Evolutionary conservation across 371 early-diverging fungal genomes (phyloP).

Genomic region (Apophysomyces elegans): DNA sequence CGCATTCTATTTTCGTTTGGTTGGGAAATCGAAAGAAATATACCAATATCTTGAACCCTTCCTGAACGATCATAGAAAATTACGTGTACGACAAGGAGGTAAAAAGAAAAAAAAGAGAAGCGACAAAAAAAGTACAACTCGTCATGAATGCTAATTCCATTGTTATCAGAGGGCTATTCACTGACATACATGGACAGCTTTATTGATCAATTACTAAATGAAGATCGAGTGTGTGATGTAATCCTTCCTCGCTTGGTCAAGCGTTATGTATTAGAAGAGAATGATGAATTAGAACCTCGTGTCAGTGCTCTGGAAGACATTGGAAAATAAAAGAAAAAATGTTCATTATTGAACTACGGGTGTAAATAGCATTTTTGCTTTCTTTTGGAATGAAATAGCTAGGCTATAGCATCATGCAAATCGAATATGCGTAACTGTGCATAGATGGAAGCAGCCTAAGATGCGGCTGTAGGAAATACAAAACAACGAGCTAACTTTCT

Average conservation of each 20-base stretch:
- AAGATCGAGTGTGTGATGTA: constrained; percentile 86
- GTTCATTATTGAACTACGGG: no score
- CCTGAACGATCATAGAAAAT: constrained; percentile 84
- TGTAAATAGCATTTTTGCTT: not conserved
- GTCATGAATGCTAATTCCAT: constrained; percentile 66
- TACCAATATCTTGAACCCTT: constrained; percentile 89
- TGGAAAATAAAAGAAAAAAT: not conserved
- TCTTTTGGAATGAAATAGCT: not conserved
- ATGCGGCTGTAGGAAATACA: no score
- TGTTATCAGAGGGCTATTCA: constrained; percentile 61
- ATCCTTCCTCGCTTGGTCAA: constrained; percentile 85
- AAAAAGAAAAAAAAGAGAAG: constrained; percentile 58
- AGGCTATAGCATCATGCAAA: no score
- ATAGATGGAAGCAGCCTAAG: no score
- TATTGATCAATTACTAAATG: constrained; percentile 80
- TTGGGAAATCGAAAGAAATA: constrained; percentile 76
- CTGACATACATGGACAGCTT: constrained; percentile 91
- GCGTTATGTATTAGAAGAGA: constrained; percentile 84
- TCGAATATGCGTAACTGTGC: no score
- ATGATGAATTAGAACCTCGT: constrained; percentile 83
- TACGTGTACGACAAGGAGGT: constrained; percentile 70
- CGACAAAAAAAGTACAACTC: constrained; percentile 74
- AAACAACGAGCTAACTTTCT: no score
- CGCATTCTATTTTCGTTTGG: constrained; percentile 87
- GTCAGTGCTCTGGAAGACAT: constrained; percentile 77